Evolutionary conservation across 352 stramenopile genomes (phyloP), one percentile per base, ranked within the genome.

Genomic region (Phytophthora uliginosa): DNA sequence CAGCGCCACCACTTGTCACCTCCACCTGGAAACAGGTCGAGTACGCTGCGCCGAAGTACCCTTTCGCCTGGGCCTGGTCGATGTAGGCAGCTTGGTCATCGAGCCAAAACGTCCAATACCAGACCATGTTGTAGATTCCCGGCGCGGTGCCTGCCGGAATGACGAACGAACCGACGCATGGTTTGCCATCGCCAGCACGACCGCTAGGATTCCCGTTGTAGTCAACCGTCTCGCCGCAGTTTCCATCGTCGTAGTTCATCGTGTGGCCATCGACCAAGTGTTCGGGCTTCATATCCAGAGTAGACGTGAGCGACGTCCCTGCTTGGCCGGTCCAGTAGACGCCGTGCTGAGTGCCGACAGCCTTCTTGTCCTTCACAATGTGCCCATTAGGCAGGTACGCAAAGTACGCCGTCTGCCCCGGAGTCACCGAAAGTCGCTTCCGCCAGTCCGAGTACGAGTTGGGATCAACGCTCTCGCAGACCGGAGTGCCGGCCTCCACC

Each of bases 71-170:
- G 5, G 70, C 60, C 55, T 87, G 78, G 55, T 92, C 84, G 5
- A 87, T 73, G 58, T 92, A 92, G 2, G 63, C 66, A 34, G 17
- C 40, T 51, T 77, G 72, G 52, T 90, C 63, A 34, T 89, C 78
- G 6, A 89, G 60, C 69, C 86, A 92, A 66, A 89, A 92, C 50
- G 82, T 89, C 85, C 85, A 92, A 65, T 86, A 91, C 85, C 85
- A 92, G 9, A 92, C 85, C 69, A 91, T 84, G 34, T 86, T 85
- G 71, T 90, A 92, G 42, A 85, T 74, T 15, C 85, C 85, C 1
- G 83, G 67, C 9, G 76, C 20, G 0, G 81, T 89, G 26, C 80
- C 80, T 7, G 51, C 57, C 0, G 85, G 83, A 45, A 91, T 74
- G 33, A 68, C 73, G 53, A 92, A 92, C 22, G 73, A 72, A 7